Conservation (phyloP, 2,329 filamentous ascomycete species). For the Chrysoporthe deuterocubensis region DNA sequence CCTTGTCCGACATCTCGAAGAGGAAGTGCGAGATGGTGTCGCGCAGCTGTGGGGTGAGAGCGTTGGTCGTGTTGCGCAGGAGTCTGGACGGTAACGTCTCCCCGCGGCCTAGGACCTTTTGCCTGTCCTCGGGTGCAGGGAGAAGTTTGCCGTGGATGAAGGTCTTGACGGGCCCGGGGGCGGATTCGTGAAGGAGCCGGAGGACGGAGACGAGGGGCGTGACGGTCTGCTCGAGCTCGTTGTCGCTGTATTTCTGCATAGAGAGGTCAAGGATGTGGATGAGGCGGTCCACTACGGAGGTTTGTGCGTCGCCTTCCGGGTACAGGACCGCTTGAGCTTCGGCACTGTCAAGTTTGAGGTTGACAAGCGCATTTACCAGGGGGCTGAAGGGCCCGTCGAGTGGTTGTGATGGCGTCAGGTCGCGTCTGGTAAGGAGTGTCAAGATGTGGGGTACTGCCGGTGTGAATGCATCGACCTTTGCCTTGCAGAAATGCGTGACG, state of each 20-base stretch:
- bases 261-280: conserved; percentile 72
- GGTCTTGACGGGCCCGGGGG: conserved; percentile 64
- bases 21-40: conserved; percentile 77
- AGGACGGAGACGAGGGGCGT: conserved; percentile 77
- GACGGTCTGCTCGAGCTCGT: conserved; percentile 72
- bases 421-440: conserved; percentile 65
- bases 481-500: conserved; percentile 73
- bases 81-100: conserved; percentile 76
- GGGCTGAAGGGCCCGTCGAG: conserved; percentile 73
- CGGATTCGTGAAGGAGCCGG: conserved; percentile 70
- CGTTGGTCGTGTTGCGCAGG: conserved; percentile 76
- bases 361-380: conserved; percentile 80
- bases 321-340: conserved; percentile 64
- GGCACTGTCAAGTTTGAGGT: conserved; percentile 69
- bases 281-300: conserved; percentile 65
- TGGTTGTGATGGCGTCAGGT: conserved; percentile 64
- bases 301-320: conserved; percentile 61
- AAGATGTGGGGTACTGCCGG: conserved; percentile 71
- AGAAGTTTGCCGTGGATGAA: conserved; percentile 71
- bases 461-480: conserved; percentile 65
- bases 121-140: conserved; percentile 76
- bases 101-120: conserved; percentile 75
- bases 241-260: conserved; percentile 64
- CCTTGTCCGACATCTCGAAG: conserved; percentile 83
- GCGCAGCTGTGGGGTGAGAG: conserved; percentile 71